Conservation (phyloP, 257 asterid species). For the Mitragyna speciosa region DNA sequence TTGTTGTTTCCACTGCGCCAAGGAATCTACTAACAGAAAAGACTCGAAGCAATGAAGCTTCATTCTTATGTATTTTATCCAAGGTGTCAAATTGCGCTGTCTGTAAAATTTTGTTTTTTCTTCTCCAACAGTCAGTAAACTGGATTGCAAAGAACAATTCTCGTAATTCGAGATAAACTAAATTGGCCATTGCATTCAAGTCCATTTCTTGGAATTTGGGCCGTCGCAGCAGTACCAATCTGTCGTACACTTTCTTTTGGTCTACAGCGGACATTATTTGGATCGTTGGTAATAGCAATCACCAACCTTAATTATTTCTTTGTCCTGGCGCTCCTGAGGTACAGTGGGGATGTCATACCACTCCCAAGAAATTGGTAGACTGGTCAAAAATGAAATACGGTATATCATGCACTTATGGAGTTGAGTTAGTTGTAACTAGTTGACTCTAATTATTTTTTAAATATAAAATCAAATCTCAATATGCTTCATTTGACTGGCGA, state of each 20-base stretch:
- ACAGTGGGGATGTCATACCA: not conserved
- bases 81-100: too few relatives aligned
- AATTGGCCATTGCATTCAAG: too few relatives aligned
- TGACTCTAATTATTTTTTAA: not conserved
- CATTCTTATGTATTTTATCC: too few relatives aligned
- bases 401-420: not conserved
- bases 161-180: too few relatives aligned
- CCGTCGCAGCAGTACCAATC: not conserved
- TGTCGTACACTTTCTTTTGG: not conserved
- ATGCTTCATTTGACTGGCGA: not conserved
- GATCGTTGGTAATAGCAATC: too few relatives aligned
- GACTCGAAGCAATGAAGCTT: too few relatives aligned
- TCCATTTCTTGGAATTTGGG: not conserved
- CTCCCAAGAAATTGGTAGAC: not conserved
- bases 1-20: not conserved
- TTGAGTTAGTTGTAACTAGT: constrained; percentile 8
- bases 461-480: not conserved
- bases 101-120: too few relatives aligned
- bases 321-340: not conserved
- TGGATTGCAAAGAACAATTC: too few relatives aligned
- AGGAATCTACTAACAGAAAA: too few relatives aligned
- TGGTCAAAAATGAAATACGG: not conserved
- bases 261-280: not conserved
- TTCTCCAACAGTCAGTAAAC: too few relatives aligned
- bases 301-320: not conserved